Evolutionary conservation across 805 yeast species (phyloP).

Genomic region (Metschnikowia proteae): DNA sequence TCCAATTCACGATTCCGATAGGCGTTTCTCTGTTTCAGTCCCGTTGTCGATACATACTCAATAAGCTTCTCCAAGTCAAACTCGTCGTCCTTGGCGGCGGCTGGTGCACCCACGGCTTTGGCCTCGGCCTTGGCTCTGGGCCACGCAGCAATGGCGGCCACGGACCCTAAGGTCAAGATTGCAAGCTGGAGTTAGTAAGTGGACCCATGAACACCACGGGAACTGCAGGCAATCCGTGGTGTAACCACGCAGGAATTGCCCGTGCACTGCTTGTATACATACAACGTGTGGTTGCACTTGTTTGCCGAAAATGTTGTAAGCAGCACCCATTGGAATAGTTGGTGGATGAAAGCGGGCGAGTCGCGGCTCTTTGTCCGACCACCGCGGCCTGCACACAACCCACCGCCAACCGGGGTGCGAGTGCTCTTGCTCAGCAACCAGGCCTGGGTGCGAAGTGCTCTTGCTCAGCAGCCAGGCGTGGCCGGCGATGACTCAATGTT

Average conservation of each 20-base stretch:
- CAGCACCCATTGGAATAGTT: constrained; percentile 32
- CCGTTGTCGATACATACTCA: constrained; percentile 30
- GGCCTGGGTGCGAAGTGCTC: no score
- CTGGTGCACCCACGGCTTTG: constrained; percentile 21
- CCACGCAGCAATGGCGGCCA: constrained; percentile 36
- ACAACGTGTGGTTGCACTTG: constrained; percentile 45
- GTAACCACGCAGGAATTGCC: neutral
- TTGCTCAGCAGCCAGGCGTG: no score
- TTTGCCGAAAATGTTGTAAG: constrained; percentile 42
- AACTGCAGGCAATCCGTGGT: neutral
- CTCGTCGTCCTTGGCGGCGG: constrained; percentile 34
- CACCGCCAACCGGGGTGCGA: neutral
- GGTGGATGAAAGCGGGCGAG: neutral
- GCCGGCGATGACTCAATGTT: no score
- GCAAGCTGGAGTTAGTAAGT: constrained; percentile 33
- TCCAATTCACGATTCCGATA: no score
- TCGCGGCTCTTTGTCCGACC: neutral
- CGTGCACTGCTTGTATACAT: constrained; percentile 19
- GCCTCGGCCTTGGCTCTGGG: constrained; percentile 30
- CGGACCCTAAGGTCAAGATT: constrained; percentile 38
- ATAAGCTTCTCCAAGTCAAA: constrained; percentile 42
- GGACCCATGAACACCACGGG: no score
- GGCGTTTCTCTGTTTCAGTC: no score
- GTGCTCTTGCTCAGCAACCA: no score
- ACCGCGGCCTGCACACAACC: neutral